Base-by-base conservation (phyloP, 345 rosid genomes). In the Luvunga scandens region DNA sequence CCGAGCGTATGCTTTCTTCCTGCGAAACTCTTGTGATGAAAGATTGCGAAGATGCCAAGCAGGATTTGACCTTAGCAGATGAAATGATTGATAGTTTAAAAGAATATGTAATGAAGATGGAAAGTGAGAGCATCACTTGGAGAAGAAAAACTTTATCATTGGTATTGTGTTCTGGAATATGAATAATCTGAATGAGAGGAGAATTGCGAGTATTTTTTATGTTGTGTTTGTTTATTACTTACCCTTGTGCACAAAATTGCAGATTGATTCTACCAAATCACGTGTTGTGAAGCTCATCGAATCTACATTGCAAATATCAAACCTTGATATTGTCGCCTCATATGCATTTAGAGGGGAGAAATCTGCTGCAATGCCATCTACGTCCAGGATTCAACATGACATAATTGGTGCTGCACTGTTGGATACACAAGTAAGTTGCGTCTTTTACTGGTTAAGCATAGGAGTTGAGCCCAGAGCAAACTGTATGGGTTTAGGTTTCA, bases 51-150 rank as follows among this genome's bases (percentile, higher is more conserved):
- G 63, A 84, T 80, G 92, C 97, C 28, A 83, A 69, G 83, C 89
- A 85, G 83, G 98, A 96, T 84, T 83, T 96, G 82, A 78, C 87
- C 75, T 81, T 78, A 34, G 87, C 89, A 45, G 83, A 85, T 75
- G 86, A 86, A 78, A 85, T 89, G 73, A 85, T 94, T 76, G 83
- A 83, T 77, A 85, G 89, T 76, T 84, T 90, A n/a, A 85, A 88
- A 83, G 89, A 88, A 36, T 88, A 88, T 56, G 79, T 72, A 0
- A 71, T 57, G 67, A 89, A 83, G 89, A 89, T 92, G 90, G 98
- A 89, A 88, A 89, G 81, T 75, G 97, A 96, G 81, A 89, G 98
- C 88, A 80, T 94, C 77, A 80, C 89, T 69, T 89, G 97, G 97
- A 89, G 94, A 83, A 89, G 89, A 83, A 86, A 79, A 80, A 86